Conservation (phyloP, 73 alveolate species). For the Blepharisma stoltei region DNA sequence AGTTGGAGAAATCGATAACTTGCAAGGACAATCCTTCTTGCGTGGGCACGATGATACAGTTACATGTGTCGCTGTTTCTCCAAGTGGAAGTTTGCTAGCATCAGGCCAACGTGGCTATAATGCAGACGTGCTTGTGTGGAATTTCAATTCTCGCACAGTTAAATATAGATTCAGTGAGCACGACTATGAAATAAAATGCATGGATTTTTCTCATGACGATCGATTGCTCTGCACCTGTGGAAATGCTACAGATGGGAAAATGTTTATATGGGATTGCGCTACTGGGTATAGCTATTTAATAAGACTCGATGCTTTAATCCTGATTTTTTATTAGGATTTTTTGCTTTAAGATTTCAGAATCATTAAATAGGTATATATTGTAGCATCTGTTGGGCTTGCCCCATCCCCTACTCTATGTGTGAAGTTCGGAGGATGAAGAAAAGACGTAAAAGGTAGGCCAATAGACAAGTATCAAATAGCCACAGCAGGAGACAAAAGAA, state of each 20-base stretch:
- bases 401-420: slow-evolving; percentile 86
- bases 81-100: slow-evolving; percentile 83
- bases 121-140: slow-evolving; percentile 94
- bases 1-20: slow-evolving; percentile 87
- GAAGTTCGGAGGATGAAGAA: slow-evolving; percentile 91
- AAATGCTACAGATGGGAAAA: slow-evolving; percentile 83
- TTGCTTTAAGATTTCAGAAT: no score
- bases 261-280: slow-evolving; percentile 90
- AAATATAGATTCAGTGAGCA: slow-evolving; percentile 88
- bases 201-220: slow-evolving; percentile 92
- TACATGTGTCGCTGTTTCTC: slow-evolving; percentile 83
- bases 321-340: no score
- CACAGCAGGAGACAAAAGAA: slow-evolving; percentile 85
- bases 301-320: no score
- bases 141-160: slow-evolving; percentile 66
- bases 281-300: no score
- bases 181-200: slow-evolving; percentile 86
- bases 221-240: slow-evolving; percentile 85
- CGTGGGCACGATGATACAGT: slow-evolving; percentile 96
- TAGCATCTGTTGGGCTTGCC: slow-evolving; percentile 54
- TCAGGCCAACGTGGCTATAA: slow-evolving; percentile 94
- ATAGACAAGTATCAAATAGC: slow-evolving; percentile 89
- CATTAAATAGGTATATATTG: no score
- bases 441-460: slow-evolving; percentile 89
- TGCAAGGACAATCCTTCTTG: slow-evolving; percentile 85